These are phyloP conservation scores for Rugonectria rugulosa DNA, from an alignment of 2,329 filamentous ascomycete species.

Conservation along the genomic window DNA sequence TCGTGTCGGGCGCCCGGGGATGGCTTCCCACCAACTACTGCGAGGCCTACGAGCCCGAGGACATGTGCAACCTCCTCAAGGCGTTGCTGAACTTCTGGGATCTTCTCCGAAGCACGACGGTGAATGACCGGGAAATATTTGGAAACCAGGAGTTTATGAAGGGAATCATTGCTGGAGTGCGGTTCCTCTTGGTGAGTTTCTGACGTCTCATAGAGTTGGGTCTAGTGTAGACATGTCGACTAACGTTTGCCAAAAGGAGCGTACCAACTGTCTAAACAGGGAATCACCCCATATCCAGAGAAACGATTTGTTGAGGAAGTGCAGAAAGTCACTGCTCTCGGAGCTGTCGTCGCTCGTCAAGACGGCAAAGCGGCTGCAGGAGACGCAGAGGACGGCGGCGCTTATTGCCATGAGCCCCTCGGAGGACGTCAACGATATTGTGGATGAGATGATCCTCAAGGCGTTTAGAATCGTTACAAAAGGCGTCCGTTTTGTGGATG, in stretches of 20 bases:
- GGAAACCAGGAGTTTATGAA: constrained; percentile 93
- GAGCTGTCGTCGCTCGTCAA: constrained; percentile 92
- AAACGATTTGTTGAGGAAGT: constrained; percentile 78
- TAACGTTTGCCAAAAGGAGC: constrained; percentile 68
- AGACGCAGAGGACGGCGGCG: constrained; percentile 62
- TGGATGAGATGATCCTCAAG: constrained; percentile 93
- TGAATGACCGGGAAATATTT: constrained; percentile 80
- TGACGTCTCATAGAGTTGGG: neutral
- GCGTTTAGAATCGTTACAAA: constrained; percentile 95
- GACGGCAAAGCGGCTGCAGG: constrained; percentile 84
- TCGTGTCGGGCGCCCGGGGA: constrained; percentile 85
- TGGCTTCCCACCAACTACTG: constrained; percentile 99
- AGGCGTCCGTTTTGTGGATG: constrained; percentile 87
- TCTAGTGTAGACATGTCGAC: neutral
- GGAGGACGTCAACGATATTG: constrained; percentile 74
- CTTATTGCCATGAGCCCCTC: constrained; percentile 46
- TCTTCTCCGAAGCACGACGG: constrained; percentile 78
- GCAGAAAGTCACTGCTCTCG: constrained; percentile 86
- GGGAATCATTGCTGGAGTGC: constrained; percentile 90
- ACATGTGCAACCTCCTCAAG: constrained; percentile 84
- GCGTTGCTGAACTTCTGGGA: constrained; percentile 94
- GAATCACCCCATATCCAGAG: constrained; percentile 79
- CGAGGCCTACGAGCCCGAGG: constrained; percentile 88
- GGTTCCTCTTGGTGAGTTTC: constrained; percentile 82
- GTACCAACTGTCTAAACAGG: constrained; percentile 84